A percentile compares a stretch with the other conserved stretches of the same genome.
phyloP scores from a whole-genome alignment of 257 asterid species.

The Solanum acaule region DNA sequence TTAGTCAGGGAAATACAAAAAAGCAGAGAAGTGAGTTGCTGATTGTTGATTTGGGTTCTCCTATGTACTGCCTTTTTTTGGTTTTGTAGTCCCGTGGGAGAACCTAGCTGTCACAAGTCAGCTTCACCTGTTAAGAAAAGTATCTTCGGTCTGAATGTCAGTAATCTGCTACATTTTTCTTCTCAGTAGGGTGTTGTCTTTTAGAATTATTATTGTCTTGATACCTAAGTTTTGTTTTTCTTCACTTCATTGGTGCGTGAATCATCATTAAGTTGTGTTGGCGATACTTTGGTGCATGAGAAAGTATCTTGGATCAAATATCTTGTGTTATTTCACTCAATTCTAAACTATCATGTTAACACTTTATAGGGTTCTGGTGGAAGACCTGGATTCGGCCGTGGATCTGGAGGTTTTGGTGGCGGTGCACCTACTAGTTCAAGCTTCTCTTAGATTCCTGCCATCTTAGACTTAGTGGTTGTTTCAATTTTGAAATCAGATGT shows the following conservation, averaged over 20 bases:
- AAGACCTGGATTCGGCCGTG: conserved; percentile 29
- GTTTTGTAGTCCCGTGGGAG: background rate
- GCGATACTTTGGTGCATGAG: background rate
- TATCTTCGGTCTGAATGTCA: background rate
- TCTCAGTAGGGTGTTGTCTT: background rate
- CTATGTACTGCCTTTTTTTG: background rate
- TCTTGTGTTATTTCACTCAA: background rate
- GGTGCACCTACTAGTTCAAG: conserved; percentile 35
- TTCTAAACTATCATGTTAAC: background rate
- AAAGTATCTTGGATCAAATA: background rate
- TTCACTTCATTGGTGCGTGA: background rate
- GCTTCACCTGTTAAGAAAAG: background rate
- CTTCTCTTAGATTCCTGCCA: conserved; percentile 9
- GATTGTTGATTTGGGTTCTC: background rate
- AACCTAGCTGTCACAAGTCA: background rate
- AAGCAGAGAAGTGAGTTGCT: no score
- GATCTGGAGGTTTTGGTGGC: conserved; percentile 24
- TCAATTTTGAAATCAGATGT: conserved; percentile 1
- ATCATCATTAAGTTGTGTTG: background rate
- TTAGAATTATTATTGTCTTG: background rate
- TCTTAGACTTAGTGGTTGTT: background rate
- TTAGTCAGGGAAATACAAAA: no score
- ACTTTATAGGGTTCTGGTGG: conserved; percentile 11
- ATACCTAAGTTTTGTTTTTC: no score
- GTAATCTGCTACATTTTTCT: background rate